Conservation (phyloP, 331 rosid species). For the Phaseolus coccineus region DNA sequence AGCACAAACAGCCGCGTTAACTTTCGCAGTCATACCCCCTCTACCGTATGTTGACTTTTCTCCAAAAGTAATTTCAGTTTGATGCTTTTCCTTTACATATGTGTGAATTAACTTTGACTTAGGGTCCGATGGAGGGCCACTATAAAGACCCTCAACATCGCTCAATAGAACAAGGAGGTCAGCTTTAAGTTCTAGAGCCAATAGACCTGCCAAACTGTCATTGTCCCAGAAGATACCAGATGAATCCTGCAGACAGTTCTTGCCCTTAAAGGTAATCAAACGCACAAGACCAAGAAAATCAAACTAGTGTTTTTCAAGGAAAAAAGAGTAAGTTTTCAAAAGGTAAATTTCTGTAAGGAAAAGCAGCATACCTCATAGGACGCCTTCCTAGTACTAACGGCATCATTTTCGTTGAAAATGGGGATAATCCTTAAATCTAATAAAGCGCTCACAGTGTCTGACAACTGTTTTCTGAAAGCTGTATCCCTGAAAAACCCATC, state of each 20-base stretch:
- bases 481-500: constrained; percentile 72
- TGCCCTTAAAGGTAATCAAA: constrained; percentile 45
- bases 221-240: constrained; percentile 96
- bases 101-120: constrained; percentile 82
- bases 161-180: constrained; percentile 86
- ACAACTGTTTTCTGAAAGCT: constrained; percentile 76
- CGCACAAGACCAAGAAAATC: constrained; percentile 23
- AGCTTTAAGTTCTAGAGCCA: constrained; percentile 86
- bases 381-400: constrained; percentile 88
- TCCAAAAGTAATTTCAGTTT: constrained; percentile 79
- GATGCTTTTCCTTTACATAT: constrained; percentile 78
- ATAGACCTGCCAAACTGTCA: constrained; percentile 85
- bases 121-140: constrained; percentile 88
- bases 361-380: constrained; percentile 70
- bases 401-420: constrained; percentile 92
- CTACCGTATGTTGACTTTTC: constrained; percentile 88
- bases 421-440: constrained; percentile 77
- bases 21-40: constrained; percentile 96
- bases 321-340: not conserved
- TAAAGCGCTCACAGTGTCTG: constrained; percentile 74
- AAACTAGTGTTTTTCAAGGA: not conserved
- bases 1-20: constrained; percentile 78
- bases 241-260: constrained; percentile 71
- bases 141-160: constrained; percentile 90
- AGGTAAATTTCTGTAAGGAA: constrained; percentile 1